Conservation (phyloP, 1,284 basidiomycete species). For the Microbotryum silenes-acaulis region DNA sequence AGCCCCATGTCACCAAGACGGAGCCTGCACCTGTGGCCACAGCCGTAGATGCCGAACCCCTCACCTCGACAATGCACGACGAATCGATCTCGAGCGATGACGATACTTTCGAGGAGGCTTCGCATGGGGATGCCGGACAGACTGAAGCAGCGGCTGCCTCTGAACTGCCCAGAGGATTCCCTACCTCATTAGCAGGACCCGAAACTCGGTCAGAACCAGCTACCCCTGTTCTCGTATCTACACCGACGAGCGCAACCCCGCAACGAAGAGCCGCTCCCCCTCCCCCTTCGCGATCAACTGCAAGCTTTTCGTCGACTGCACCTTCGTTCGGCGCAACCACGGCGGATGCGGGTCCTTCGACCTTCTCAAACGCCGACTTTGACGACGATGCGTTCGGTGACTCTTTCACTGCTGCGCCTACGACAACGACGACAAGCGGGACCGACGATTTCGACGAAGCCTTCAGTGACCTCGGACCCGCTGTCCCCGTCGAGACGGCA, state of each 20-base stretch:
- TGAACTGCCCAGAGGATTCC: not conserved
- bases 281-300: conserved; percentile 5
- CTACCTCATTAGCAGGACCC: not conserved
- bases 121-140: not conserved
- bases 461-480: conserved; percentile 2
- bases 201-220: not conserved
- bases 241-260: not conserved
- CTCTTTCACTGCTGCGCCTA: conserved; percentile 20
- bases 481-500: not conserved
- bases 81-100: no score
- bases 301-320: not conserved
- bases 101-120: conserved; percentile 10
- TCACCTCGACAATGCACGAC: no score
- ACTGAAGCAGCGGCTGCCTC: not conserved
- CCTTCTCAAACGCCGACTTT: conserved; percentile 10
- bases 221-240: not conserved
- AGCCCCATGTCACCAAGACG: not conserved
- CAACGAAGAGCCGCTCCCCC: conserved; percentile 13
- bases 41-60: not conserved
- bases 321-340: not conserved
- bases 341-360: not conserved
- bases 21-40: not conserved
- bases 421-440: not conserved
- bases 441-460: conserved; percentile 31
- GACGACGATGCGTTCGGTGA: conserved; percentile 29